phyloP scores from a whole-genome alignment of 2,329 filamentous ascomycete species.

The Cladorrhinum sp. region DNA sequence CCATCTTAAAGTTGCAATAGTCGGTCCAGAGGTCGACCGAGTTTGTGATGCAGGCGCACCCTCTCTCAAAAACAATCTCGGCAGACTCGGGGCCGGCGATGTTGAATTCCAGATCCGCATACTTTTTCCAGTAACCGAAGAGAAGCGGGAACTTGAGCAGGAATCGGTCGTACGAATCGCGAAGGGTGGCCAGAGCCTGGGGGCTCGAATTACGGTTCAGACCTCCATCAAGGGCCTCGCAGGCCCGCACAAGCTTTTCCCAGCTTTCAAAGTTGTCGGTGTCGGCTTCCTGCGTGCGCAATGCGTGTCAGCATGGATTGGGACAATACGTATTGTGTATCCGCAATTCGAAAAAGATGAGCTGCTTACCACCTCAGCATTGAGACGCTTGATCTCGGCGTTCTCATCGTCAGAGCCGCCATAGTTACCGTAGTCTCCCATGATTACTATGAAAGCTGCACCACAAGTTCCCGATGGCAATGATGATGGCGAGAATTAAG shows the following conservation, averaged over 20 bases:
- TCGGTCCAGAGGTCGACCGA: constrained; percentile 97
- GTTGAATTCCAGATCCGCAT: constrained; percentile 95
- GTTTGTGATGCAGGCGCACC: constrained; percentile 85
- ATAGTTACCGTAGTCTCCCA: constrained; percentile 70
- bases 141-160: constrained; percentile 91
- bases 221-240: constrained; percentile 83
- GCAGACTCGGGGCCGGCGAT: constrained; percentile 96
- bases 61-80: constrained; percentile 97
- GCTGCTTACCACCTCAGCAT: constrained; percentile 70
- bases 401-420: constrained; percentile 78
- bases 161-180: constrained; percentile 87
- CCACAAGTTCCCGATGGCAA: not conserved
- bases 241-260: constrained; percentile 85
- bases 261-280: constrained; percentile 91
- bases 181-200: constrained; percentile 81
- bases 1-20: constrained; percentile 96
- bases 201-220: constrained; percentile 96
- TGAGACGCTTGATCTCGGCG: constrained; percentile 74
- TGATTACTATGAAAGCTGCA: constrained; percentile 34
- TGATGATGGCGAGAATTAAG: constrained; percentile 12
- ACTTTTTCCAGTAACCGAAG: constrained; percentile 99
- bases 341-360: not conserved
- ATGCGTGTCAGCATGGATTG: constrained; percentile 24
- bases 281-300: constrained; percentile 54
- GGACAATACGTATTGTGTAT: not conserved